A percentile compares a stretch with the other conserved stretches of the same genome.
Evolutionary conservation across 2,329 filamentous ascomycete species (phyloP).

Genomic region (Sporothrix sp.): DNA sequence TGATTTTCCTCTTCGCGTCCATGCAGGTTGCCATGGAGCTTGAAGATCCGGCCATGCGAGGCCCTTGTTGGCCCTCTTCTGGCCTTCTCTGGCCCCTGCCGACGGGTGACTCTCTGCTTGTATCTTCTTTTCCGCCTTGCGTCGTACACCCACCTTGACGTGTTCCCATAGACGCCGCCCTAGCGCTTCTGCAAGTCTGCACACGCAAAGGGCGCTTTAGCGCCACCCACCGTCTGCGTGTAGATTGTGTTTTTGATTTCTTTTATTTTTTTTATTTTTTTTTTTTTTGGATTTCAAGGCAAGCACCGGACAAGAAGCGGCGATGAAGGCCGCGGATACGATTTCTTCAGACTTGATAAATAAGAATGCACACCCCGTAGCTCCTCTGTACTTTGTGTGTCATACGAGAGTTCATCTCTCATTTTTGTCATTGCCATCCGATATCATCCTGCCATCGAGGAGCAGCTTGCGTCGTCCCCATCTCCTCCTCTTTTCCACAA

Average conservation of each 20-base stretch:
- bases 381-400: too few relatives aligned
- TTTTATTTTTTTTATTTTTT: neutral
- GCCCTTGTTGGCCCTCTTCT: neutral
- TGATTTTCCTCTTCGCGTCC: neutral
- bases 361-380: too few relatives aligned
- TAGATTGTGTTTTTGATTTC: neutral
- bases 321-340: too few relatives aligned
- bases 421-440: too few relatives aligned
- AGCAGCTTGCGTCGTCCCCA: neutral
- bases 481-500: neutral
- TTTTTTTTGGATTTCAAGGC: too few relatives aligned
- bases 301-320: too few relatives aligned
- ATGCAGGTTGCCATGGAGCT: too few relatives aligned
- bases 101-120: neutral
- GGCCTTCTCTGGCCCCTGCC: neutral
- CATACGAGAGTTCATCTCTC: too few relatives aligned
- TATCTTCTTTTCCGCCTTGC: neutral
- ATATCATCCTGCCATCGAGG: too few relatives aligned
- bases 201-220: slow-evolving; percentile 1
- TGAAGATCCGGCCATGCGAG: slow-evolving; percentile 3
- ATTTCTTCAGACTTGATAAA: too few relatives aligned
- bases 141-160: neutral
- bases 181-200: slow-evolving; percentile 10
- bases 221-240: neutral
- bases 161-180: slow-evolving; percentile 10